Base-by-base conservation (phyloP, 228 moss, liverwort and hornwort species). In the Sphagnum magellanicum region DNA sequence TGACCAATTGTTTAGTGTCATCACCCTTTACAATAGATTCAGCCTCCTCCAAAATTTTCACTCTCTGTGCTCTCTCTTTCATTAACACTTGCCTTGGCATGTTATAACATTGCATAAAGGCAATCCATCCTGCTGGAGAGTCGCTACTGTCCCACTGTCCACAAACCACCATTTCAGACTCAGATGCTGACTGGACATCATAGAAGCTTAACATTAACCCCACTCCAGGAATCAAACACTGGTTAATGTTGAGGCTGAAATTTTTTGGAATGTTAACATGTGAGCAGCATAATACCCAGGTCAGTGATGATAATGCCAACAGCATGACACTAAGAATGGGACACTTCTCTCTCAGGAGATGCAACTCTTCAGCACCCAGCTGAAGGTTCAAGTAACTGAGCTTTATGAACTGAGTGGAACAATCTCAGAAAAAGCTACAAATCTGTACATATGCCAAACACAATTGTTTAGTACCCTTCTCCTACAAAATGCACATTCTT, bases 71-170 rank as follows among this genome's bases (percentile, higher is more conserved):
- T 55, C 12, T 55, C 8, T 12, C 12, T 55, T 55, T 55, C 8
- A 3, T 12, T 57, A 78, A 69, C 61, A 74, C 70, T 55, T 84
- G 78, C 63, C 72, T 74, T 57, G 93, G 87, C 49, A 98, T 73
- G 69, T 87, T 93, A 69, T 93, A 93, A 5, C 88, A 88, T 78
- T 98, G 97, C 74, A 98, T 91, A 46, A 93, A 75, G 32, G 93
- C 97, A 80, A 98, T 98, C 97, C 97, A 98, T 70, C 97, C 91
- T 13, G 83, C 85, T 65, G 91, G 84, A 60, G 92, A 91, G 53
- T 91, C 86, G 10, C 87, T 83, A 51, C 79, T 79, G 79, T 90
- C 93, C 81, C 88, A 89, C 97, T 96, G 89, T 70, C 32, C 32
- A 32, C 32, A 32, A 32, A 32, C 32, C 32, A 32, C 32, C 32